These are phyloP conservation scores for Conringia planisiliqua DNA, from an alignment of 345 rosid species.

Conservation along the genomic window DNA sequence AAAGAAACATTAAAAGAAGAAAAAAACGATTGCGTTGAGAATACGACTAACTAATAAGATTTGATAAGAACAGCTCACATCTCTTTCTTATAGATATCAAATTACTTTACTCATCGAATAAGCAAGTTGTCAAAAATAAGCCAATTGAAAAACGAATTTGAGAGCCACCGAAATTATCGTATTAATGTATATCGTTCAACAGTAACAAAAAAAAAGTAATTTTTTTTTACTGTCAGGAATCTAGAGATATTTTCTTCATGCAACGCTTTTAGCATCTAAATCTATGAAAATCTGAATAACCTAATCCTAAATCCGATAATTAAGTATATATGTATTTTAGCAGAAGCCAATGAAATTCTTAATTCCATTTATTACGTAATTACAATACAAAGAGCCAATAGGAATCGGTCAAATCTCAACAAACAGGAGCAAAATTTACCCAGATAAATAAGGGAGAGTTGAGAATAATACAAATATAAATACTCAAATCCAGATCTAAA, in stretches of 20 bases:
- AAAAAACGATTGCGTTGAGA: constrained; percentile 11
- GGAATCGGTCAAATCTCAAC: constrained; percentile 2
- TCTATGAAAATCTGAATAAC: neutral
- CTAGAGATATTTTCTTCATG: neutral
- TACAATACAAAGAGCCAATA: neutral
- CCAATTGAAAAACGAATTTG: neutral
- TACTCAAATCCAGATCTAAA: constrained; percentile 2
- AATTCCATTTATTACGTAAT: neutral
- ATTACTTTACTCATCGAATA: neutral
- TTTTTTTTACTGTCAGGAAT: neutral
- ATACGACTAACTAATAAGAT: neutral
- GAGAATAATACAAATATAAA: neutral
- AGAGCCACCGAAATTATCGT: neutral
- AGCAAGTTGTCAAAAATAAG: constrained; percentile 1
- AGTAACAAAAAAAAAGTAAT: neutral
- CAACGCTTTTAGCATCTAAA: constrained; percentile 8
- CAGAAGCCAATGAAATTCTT: neutral
- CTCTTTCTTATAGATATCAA: constrained; percentile 6
- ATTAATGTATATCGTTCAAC: neutral
- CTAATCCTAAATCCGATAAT: neutral
- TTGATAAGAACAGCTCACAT: constrained; percentile 13
- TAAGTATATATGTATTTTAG: too few species aligned
- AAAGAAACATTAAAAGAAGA: neutral
- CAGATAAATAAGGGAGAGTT: neutral
- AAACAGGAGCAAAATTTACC: neutral